phyloP scores from a whole-genome alignment of 2,329 filamentous ascomycete species.

The Cryphonectria radicalis region DNA sequence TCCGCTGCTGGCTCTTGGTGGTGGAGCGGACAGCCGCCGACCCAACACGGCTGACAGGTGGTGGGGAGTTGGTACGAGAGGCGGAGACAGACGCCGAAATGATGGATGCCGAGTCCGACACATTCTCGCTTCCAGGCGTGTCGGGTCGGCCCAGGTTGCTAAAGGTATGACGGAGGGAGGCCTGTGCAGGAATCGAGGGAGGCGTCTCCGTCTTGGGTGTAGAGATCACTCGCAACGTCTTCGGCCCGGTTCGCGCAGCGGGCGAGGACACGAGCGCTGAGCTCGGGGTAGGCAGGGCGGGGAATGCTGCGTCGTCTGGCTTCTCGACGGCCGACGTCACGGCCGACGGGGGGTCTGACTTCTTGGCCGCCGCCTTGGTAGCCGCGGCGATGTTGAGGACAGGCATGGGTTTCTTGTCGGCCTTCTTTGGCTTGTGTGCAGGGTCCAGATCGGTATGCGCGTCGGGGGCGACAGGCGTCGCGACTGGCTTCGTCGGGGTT shows the following conservation, averaged over 20 bases:
- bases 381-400: constrained; percentile 56
- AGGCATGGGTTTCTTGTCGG: constrained; percentile 45
- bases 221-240: constrained; percentile 72
- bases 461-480: constrained; percentile 16
- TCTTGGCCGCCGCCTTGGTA: constrained; percentile 45
- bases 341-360: constrained; percentile 37
- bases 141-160: constrained; percentile 59
- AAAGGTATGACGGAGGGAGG: constrained; percentile 51
- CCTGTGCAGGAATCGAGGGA: constrained; percentile 40
- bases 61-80: constrained; percentile 74
- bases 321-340: constrained; percentile 40
- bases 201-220: constrained; percentile 66
- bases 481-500: constrained; percentile 28
- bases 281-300: constrained; percentile 55
- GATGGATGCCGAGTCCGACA: constrained; percentile 78
- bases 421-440: constrained; percentile 32
- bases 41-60: constrained; percentile 63
- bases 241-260: constrained; percentile 54
- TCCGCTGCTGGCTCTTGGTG: constrained; percentile 80
- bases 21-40: constrained; percentile 70
- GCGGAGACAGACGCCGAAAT: constrained; percentile 71
- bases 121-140: constrained; percentile 69
- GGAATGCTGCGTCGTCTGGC: constrained; percentile 48
- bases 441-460: constrained; percentile 5
- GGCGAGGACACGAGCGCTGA: constrained; percentile 57